Percentiles rank a stretch among this genome's conserved stretches.
Conservation (phyloP, 2,329 filamentous ascomycete genomes). For the Colletotrichum sp. region DNA sequence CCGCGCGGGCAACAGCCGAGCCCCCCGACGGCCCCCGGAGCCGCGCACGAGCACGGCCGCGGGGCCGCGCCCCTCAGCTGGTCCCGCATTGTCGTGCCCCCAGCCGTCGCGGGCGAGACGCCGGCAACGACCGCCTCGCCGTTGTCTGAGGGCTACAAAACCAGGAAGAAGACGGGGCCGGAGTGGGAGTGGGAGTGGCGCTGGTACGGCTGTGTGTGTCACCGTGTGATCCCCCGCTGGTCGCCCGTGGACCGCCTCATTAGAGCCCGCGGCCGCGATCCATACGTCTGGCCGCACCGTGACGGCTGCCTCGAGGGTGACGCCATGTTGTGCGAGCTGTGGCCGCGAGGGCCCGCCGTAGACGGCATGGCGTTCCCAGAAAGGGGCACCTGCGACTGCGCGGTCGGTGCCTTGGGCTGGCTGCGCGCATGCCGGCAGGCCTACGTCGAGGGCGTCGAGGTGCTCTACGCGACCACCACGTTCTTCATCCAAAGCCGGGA, state of each 20-base stretch:
- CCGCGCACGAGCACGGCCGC: not conserved
- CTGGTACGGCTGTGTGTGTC: constrained; percentile 30
- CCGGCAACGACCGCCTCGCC: fast-evolving
- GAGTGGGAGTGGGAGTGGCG: constrained; percentile 19
- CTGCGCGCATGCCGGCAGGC: constrained; percentile 33
- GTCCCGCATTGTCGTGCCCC: not conserved
- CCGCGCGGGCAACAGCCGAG: not conserved
- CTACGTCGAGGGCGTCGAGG: constrained; percentile 32
- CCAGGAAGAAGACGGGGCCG: not conserved
- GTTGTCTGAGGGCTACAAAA: not conserved
- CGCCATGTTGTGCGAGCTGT: constrained; percentile 20
- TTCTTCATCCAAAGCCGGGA: constrained; percentile 25
- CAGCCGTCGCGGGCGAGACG: not conserved
- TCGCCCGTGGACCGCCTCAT: not conserved
- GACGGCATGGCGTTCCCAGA: not conserved
- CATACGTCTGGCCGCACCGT: not conserved
- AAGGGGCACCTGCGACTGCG: constrained; percentile 7
- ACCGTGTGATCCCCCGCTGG: constrained; percentile 20
- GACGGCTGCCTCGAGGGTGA: not conserved
- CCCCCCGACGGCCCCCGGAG: not conserved
- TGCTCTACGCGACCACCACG: constrained; percentile 34
- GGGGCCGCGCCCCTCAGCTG: not conserved
- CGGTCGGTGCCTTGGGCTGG: constrained; percentile 34
- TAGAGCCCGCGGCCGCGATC: not conserved
- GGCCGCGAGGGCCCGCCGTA: constrained; percentile 22